Percentiles rank a stretch among this genome's conserved stretches.
Conservation (phyloP, 345 rosid species). For the Syzygium grande region DNA sequence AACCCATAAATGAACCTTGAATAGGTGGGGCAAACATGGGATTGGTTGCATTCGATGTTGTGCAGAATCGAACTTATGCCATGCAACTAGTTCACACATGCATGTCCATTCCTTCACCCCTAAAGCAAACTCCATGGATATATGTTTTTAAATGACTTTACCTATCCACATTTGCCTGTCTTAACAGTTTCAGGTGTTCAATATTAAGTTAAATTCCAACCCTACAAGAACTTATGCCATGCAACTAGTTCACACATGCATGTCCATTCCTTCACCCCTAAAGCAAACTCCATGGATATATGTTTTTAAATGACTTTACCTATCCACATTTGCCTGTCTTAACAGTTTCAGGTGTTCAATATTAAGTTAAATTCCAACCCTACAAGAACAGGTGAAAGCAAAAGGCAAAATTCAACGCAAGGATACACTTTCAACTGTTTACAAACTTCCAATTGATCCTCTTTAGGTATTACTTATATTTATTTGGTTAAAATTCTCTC, state of each 20-base stretch:
- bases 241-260: background rate
- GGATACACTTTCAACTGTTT: background rate
- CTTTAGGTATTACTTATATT: background rate
- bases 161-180: background rate
- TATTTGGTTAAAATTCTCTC: background rate
- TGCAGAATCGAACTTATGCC: background rate
- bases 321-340: background rate
- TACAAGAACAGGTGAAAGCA: background rate
- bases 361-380: background rate
- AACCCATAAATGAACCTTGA: background rate
- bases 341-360: background rate
- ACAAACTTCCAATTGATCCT: background rate
- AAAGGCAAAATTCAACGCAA: background rate
- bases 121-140: background rate
- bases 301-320: background rate
- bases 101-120: background rate
- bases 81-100: background rate
- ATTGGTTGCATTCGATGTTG: background rate
- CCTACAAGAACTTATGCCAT: background rate
- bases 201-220: background rate
- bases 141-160: background rate
- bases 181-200: background rate
- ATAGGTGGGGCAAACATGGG: background rate
- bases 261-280: background rate
- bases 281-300: background rate